Evolutionary conservation across 2,329 filamentous ascomycete genomes (phyloP).

Genomic region (Aspergillus eucalypticola): DNA sequence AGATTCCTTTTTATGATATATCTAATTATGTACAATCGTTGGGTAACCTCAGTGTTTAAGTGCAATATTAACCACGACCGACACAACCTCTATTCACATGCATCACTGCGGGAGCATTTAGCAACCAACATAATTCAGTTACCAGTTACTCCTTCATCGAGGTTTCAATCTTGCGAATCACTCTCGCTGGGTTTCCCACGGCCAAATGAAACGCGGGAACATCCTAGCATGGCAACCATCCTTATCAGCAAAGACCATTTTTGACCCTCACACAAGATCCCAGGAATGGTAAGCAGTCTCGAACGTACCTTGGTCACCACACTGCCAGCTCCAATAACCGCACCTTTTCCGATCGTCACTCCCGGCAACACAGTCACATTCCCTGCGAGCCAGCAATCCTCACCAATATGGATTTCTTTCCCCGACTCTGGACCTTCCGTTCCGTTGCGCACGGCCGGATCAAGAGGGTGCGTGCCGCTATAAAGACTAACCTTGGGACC

Average conservation of each 20-base stretch:
- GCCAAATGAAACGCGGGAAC: constrained; percentile 45
- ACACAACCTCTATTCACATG: too few relatives aligned
- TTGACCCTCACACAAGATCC: neutral
- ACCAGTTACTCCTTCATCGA: constrained; percentile 28
- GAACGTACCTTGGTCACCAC: constrained; percentile 70
- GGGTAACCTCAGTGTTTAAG: neutral
- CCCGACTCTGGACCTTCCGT: constrained; percentile 73
- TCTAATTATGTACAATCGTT: neutral
- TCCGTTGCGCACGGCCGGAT: constrained; percentile 72
- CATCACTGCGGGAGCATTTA: too few relatives aligned
- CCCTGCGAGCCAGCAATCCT: constrained; percentile 80
- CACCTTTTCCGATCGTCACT: constrained; percentile 73
- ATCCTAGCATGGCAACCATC: constrained; percentile 30
- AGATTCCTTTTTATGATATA: neutral
- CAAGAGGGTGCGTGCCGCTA: constrained; percentile 73
- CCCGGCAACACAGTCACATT: constrained; percentile 72
- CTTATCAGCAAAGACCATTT: constrained; percentile 4
- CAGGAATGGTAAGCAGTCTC: neutral
- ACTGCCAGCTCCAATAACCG: constrained; percentile 74
- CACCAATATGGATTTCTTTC: constrained; percentile 70
- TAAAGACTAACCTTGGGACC: constrained; percentile 79
- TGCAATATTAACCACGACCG: too few relatives aligned
- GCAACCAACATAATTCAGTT: neutral
- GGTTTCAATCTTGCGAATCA: constrained; percentile 44
- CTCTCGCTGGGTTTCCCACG: constrained; percentile 43